Conservation (phyloP, 2,329 filamentous ascomycete species). For the Aspergillus vadensis region DNA sequence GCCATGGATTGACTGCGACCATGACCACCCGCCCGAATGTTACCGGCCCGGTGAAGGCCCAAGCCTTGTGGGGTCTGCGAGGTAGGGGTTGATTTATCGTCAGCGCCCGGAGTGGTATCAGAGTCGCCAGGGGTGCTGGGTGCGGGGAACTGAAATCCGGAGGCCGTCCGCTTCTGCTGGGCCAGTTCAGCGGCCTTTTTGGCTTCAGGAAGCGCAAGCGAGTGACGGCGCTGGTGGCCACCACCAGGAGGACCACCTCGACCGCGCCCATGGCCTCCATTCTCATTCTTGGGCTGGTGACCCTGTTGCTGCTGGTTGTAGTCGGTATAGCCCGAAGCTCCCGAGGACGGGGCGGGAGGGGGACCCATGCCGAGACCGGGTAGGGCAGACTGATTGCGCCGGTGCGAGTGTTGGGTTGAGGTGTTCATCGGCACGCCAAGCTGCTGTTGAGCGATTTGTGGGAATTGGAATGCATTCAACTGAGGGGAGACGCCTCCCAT, state of each 20-base stretch:
- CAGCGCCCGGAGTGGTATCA: slow-evolving; percentile 59
- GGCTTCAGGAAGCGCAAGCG: slow-evolving; percentile 88
- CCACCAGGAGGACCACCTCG: slow-evolving; percentile 69
- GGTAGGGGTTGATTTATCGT: slow-evolving; percentile 45
- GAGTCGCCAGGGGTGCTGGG: slow-evolving; percentile 61
- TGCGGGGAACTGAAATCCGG: slow-evolving; percentile 90
- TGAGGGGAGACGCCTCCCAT: slow-evolving; percentile 78
- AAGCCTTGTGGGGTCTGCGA: slow-evolving; percentile 61
- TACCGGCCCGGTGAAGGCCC: slow-evolving; percentile 70
- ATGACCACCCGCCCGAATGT: slow-evolving; percentile 80
- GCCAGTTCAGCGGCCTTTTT: slow-evolving; percentile 97
- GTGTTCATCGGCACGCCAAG: slow-evolving; percentile 72
- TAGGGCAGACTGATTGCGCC: slow-evolving; percentile 95
- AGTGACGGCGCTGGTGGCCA: slow-evolving; percentile 92
- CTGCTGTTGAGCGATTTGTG: slow-evolving; percentile 71
- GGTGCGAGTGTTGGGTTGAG: slow-evolving; percentile 82
- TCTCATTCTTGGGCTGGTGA: slow-evolving; percentile 69
- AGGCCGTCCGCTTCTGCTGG: slow-evolving; percentile 93
- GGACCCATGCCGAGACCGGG: slow-evolving; percentile 90
- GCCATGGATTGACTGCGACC: slow-evolving; percentile 53
- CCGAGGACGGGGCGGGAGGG: slow-evolving; percentile 87
- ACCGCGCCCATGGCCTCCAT: slow-evolving; percentile 68
- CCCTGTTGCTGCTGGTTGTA: slow-evolving; percentile 67
- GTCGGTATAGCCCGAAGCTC: slow-evolving; percentile 81
- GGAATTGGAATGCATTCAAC: slow-evolving; percentile 82